Evolutionary conservation across 164 flowering plant species (phyloP).

Genomic region (Vitis vinifera): DNA sequence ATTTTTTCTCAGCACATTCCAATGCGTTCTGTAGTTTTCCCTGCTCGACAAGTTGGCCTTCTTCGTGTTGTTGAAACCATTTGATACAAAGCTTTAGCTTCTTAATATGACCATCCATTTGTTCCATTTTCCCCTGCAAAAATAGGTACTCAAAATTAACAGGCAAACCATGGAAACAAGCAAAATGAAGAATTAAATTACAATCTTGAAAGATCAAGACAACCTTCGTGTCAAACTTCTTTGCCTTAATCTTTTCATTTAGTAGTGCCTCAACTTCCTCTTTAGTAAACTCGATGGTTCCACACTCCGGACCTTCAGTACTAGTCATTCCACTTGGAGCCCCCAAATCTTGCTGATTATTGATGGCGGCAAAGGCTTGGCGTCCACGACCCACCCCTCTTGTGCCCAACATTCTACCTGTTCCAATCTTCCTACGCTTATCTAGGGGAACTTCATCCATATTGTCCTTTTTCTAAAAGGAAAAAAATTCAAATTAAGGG

Average conservation of each 20-base stretch:
- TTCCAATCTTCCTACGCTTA: conserved; percentile 52
- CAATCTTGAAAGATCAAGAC: neutral
- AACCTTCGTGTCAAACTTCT: conserved; percentile 74
- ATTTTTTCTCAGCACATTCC: conserved; percentile 45
- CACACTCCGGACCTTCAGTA: conserved; percentile 51
- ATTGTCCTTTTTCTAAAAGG: conserved; percentile 35
- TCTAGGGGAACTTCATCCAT: conserved; percentile 47
- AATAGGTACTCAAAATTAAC: neutral
- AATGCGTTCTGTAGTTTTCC: conserved; percentile 37
- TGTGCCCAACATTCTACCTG: conserved; percentile 43
- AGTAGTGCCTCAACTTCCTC: conserved; percentile 79
- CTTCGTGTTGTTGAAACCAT: conserved; percentile 66
- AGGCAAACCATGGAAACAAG: neutral
- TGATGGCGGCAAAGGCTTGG: conserved; percentile 52
- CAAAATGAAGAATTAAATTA: neutral
- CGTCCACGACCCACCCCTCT: conserved; percentile 31
- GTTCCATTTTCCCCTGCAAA: conserved; percentile 60
- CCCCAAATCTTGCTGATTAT: conserved; percentile 46
- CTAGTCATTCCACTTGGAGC: conserved; percentile 28
- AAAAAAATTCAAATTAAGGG: neutral
- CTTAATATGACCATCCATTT: conserved; percentile 46
- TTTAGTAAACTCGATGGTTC: conserved; percentile 53
- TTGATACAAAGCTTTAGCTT: conserved; percentile 61
- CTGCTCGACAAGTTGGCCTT: conserved; percentile 35
- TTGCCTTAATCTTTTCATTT: conserved; percentile 67